Conservation (phyloP, 306 rosid species). For the Cicer pinnatifidum region DNA sequence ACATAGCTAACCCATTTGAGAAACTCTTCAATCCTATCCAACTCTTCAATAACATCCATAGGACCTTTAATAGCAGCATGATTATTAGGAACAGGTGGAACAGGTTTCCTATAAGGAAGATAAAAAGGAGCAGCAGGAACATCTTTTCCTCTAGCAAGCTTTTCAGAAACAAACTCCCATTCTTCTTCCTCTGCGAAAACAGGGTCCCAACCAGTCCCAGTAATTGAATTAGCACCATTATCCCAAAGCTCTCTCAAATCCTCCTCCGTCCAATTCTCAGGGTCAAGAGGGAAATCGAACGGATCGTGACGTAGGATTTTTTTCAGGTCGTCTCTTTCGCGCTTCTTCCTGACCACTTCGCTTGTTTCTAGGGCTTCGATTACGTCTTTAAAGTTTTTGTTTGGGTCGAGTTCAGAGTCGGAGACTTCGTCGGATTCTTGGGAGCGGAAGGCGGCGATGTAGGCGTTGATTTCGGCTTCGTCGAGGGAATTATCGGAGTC, state of each 20-base stretch:
- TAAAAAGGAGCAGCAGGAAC: conserved; percentile 85
- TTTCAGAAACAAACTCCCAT: conserved; percentile 59
- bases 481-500: conserved; percentile 8
- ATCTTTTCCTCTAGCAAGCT: conserved; percentile 50
- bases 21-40: conserved; percentile 95
- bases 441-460: neutral
- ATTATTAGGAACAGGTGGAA: conserved; percentile 70
- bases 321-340: conserved; percentile 41
- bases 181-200: conserved; percentile 65
- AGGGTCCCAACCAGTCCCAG: conserved; percentile 92
- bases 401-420: neutral
- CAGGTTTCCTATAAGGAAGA: conserved; percentile 65
- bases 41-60: conserved; percentile 67
- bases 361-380: conserved; percentile 26
- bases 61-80: conserved; percentile 58
- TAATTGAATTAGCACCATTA: conserved; percentile 54
- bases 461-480: neutral
- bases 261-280: conserved; percentile 77
- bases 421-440: neutral
- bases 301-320: conserved; percentile 31
- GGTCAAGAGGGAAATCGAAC: conserved; percentile 73
- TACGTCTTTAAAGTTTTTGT: conserved; percentile 14
- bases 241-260: conserved; percentile 81
- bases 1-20: conserved; percentile 92
- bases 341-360: neutral